phyloP scores from a whole-genome alignment of 2,329 filamentous ascomycete genomes.

The Diaporthe citrichinensis region DNA sequence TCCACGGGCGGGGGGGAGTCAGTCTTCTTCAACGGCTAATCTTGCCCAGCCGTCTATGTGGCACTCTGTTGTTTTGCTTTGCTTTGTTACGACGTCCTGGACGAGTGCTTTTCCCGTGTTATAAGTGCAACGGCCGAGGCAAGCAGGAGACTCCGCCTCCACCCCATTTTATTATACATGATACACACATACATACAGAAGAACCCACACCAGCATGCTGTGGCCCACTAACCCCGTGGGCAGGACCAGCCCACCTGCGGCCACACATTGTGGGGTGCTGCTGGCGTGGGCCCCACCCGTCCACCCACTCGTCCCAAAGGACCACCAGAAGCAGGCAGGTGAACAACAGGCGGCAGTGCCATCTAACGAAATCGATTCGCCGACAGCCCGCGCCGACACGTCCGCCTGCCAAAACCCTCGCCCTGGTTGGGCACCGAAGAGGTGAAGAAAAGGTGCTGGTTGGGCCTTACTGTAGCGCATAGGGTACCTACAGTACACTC shows the following conservation, averaged over 20 bases:
- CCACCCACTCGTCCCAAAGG: background rate
- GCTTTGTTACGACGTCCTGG: background rate
- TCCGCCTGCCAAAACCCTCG: conserved; percentile 12
- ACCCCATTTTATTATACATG: conserved; percentile 8
- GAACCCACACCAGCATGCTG: conserved; percentile 8
- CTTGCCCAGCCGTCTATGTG: conserved; percentile 28
- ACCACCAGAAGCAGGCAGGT: conserved; percentile 11
- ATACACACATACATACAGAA: background rate
- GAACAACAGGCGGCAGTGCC: conserved; percentile 17
- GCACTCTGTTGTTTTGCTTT: background rate
- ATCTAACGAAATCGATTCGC: conserved; percentile 17
- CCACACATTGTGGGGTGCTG: conserved; percentile 25
- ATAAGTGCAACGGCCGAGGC: conserved; percentile 22
- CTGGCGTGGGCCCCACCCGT: background rate
- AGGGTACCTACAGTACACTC: conserved; percentile 14
- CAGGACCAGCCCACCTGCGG: conserved; percentile 19
- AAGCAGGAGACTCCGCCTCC: background rate
- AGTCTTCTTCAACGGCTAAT: conserved; percentile 37
- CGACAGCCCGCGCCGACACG: conserved; percentile 21
- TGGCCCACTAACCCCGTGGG: conserved; percentile 31
- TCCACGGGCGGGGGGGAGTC: background rate
- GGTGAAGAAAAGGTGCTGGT: background rate
- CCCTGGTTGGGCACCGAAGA: conserved; percentile 22
- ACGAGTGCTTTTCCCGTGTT: background rate
- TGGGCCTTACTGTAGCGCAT: conserved; percentile 23